phyloP scores from a whole-genome alignment of 805 yeast species.

The Kockiozyma suomiensis region DNA sequence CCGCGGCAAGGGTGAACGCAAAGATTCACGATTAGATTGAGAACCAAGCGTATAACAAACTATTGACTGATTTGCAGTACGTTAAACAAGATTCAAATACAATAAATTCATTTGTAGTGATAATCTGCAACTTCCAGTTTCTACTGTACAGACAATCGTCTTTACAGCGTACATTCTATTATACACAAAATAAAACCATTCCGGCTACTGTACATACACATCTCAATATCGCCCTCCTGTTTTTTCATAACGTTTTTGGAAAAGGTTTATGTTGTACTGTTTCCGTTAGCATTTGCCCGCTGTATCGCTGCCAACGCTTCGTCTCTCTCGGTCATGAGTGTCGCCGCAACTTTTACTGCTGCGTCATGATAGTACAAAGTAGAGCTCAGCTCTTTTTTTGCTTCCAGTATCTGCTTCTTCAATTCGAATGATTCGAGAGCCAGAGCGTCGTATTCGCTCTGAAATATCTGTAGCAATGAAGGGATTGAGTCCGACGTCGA shows the following conservation, averaged over 20 bases:
- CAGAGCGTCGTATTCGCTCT: conserved; percentile 85
- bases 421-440: conserved; percentile 80
- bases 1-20: too few relatives aligned
- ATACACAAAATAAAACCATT: neutral
- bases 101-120: too few relatives aligned
- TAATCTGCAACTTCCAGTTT: too few relatives aligned
- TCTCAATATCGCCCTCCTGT: neutral
- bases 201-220: neutral
- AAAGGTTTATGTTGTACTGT: neutral
- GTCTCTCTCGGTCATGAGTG: conserved; percentile 70
- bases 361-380: conserved; percentile 86
- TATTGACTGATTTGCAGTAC: too few relatives aligned
- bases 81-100: too few relatives aligned
- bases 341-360: conserved; percentile 81
- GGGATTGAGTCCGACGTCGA: conserved; percentile 72
- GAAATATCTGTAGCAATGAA: conserved; percentile 68
- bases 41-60: too few relatives aligned
- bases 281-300: neutral
- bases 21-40: too few relatives aligned
- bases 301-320: conserved; percentile 62
- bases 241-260: neutral
- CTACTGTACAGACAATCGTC: too few relatives aligned
- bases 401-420: conserved; percentile 65
- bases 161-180: neutral
- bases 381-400: conserved; percentile 71